A percentile compares a stretch with the other conserved stretches of the same genome.
phyloP scores from a whole-genome alignment of 371 early-diverging fungal species.

The Dipsacomyces acuminosporus region DNA sequence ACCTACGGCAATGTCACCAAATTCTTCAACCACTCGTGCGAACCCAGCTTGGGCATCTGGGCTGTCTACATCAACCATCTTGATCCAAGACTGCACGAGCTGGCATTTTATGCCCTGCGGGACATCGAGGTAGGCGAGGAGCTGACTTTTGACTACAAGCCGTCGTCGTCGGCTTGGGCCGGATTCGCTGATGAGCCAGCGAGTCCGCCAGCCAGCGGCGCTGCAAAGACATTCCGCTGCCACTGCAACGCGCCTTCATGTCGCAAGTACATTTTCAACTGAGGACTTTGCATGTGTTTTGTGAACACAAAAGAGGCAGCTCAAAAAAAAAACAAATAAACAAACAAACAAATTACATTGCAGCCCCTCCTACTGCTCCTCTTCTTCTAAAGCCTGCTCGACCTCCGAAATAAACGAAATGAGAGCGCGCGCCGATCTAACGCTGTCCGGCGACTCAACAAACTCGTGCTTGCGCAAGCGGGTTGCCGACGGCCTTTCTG shows the following conservation, averaged over 20 bases:
- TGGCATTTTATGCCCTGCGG: slow-evolving; percentile 75
- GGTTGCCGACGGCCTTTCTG: slow-evolving; percentile 28
- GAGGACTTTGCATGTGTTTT: no score
- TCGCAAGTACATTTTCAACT: no score
- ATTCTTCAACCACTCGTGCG: slow-evolving; percentile 92
- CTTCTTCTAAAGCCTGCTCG: slow-evolving; percentile 34
- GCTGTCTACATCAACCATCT: slow-evolving; percentile 62
- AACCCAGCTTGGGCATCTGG: slow-evolving; percentile 73
- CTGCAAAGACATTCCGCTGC: no score
- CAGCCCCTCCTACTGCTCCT: slow-evolving; percentile 13
- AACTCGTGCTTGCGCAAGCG: slow-evolving; percentile 43
- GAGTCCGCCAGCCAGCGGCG: no score
- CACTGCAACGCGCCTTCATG: no score
- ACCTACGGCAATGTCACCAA: slow-evolving; percentile 78
- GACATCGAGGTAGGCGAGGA: slow-evolving; percentile 71
- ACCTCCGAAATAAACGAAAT: slow-evolving; percentile 36
- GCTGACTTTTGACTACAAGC: slow-evolving; percentile 86
- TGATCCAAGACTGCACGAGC: slow-evolving; percentile 64
- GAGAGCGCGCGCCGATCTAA: slow-evolving; percentile 20
- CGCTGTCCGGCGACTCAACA: slow-evolving; percentile 16
- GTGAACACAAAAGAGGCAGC: no score
- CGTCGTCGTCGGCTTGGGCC: no score
- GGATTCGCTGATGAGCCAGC: no score
- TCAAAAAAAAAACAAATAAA: no score
- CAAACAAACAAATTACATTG: background rate